Percentiles rank a stretch among this genome's conserved stretches.
These are phyloP conservation scores for Colletotrichum sojae DNA, from an alignment of 2,329 filamentous ascomycete genomes.

Conservation along the genomic window DNA sequence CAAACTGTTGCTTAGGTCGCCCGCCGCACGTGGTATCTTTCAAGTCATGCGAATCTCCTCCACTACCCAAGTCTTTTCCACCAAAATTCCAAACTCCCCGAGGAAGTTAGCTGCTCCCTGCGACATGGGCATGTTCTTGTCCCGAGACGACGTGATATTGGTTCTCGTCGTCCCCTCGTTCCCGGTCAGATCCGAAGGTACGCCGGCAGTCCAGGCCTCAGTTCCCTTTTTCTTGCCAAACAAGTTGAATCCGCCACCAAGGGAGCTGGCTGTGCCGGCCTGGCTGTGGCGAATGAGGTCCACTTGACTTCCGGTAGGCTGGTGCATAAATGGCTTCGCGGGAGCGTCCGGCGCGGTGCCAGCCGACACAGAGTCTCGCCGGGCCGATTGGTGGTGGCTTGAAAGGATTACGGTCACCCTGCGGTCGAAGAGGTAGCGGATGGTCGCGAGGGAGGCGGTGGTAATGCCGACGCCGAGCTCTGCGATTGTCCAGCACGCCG, in stretches of 20 bases:
- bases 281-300: not conserved
- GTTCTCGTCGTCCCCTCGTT: slow-evolving; percentile 13
- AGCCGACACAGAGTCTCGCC: slow-evolving; percentile 2
- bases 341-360: not conserved
- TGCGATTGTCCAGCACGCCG: slow-evolving; percentile 23
- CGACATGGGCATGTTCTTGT: slow-evolving; percentile 20
- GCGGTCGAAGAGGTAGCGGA: slow-evolving; percentile 20
- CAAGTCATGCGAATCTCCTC: slow-evolving; percentile 24
- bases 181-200: not conserved
- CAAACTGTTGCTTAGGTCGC: not conserved
- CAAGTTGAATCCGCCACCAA: slow-evolving; percentile 6
- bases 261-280: not conserved
- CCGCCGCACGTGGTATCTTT: not conserved
- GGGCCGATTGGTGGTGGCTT: slow-evolving; percentile 1
- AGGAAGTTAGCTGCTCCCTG: slow-evolving; percentile 22
- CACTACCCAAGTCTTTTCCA: slow-evolving; percentile 26
- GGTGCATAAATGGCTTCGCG: not conserved
- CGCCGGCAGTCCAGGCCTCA: not conserved
- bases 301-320: slow-evolving; percentile 15
- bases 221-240: slow-evolving; percentile 13
- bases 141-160: slow-evolving; percentile 12
- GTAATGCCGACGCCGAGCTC: slow-evolving; percentile 21
- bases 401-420: slow-evolving; percentile 5
- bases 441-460: slow-evolving; percentile 8
- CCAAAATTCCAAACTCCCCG: slow-evolving; percentile 20